Conservation (phyloP, 768 basidiomycete genomes). For the Mycena latifolia region DNA sequence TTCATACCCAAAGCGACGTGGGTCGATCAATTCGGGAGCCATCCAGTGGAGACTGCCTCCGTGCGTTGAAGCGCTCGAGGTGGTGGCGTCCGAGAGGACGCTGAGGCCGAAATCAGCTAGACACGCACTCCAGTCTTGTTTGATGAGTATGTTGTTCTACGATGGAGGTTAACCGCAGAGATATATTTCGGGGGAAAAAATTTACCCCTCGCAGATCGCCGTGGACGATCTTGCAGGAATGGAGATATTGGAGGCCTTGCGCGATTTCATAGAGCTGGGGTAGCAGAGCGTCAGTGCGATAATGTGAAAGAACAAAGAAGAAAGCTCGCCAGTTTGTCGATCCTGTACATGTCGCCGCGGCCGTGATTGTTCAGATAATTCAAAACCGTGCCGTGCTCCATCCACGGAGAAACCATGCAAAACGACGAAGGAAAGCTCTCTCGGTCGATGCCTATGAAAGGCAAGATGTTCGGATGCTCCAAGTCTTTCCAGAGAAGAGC, state of each 20-base stretch:
- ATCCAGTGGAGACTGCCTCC: too few species aligned
- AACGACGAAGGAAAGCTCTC: constrained; percentile 13
- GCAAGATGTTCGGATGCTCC: background rate
- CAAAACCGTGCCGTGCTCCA: constrained; percentile 14
- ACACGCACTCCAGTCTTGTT: constrained; percentile 8
- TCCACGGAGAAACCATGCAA: constrained; percentile 24
- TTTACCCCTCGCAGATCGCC: too few species aligned
- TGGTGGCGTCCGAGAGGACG: too few species aligned
- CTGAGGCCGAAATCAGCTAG: constrained; percentile 12
- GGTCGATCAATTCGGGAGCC: constrained; percentile 7
- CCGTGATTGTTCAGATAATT: constrained; percentile 10
- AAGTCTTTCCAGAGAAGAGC: constrained; percentile 12
- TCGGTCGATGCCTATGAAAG: constrained; percentile 15
- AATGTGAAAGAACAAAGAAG: too few species aligned
- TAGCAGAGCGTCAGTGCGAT: background rate
- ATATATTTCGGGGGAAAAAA: too few species aligned
- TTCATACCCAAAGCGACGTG: background rate
- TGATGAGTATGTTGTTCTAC: too few species aligned
- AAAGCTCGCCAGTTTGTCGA: constrained; percentile 9
- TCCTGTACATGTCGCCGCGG: background rate
- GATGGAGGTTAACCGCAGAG: too few species aligned
- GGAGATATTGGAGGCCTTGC: constrained; percentile 8
- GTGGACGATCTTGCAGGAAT: constrained; percentile 7
- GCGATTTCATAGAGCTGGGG: constrained; percentile 3
- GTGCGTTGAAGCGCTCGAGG: too few species aligned